phyloP scores from a whole-genome alignment of 441 rosid species.

The Aleurites moluccanus region DNA sequence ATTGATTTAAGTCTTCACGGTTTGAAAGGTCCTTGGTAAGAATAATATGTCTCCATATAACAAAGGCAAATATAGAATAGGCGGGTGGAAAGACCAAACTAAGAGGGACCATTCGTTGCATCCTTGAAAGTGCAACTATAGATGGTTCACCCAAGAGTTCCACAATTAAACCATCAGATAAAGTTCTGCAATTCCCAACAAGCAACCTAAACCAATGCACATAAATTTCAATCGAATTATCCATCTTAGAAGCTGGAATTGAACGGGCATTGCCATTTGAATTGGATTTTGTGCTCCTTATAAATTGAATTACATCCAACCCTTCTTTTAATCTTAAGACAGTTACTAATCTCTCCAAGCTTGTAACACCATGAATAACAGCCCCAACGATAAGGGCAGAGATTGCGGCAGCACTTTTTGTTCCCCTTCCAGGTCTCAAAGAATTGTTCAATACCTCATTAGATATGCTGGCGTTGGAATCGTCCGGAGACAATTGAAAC shows the following conservation, averaged over 20 bases:
- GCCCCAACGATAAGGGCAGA: constrained; percentile 90
- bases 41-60: constrained; percentile 80
- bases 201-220: constrained; percentile 97
- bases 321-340: constrained; percentile 84
- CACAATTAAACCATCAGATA: constrained; percentile 83
- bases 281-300: constrained; percentile 67
- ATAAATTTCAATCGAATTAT: constrained; percentile 63
- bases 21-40: constrained; percentile 44
- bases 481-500: constrained; percentile 82
- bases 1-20: constrained; percentile 81
- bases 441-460: constrained; percentile 50
- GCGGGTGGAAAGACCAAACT: constrained; percentile 95
- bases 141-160: constrained; percentile 92
- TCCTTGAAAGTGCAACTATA: constrained; percentile 83
- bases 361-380: constrained; percentile 83
- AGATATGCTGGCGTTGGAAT: constrained; percentile 51
- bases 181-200: constrained; percentile 86
- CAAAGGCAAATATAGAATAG: constrained; percentile 78
- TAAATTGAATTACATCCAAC: constrained; percentile 84
- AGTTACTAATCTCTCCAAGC: constrained; percentile 91
- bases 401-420: constrained; percentile 76
- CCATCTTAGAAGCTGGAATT: constrained; percentile 59
- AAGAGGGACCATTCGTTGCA: constrained; percentile 92
- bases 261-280: constrained; percentile 84
- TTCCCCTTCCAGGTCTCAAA: constrained; percentile 48